Percentiles rank a stretch among this genome's conserved stretches.
phyloP scores from a whole-genome alignment of 495 filamentous ascomycete species.

The Aspergillus coremiiformis region DNA sequence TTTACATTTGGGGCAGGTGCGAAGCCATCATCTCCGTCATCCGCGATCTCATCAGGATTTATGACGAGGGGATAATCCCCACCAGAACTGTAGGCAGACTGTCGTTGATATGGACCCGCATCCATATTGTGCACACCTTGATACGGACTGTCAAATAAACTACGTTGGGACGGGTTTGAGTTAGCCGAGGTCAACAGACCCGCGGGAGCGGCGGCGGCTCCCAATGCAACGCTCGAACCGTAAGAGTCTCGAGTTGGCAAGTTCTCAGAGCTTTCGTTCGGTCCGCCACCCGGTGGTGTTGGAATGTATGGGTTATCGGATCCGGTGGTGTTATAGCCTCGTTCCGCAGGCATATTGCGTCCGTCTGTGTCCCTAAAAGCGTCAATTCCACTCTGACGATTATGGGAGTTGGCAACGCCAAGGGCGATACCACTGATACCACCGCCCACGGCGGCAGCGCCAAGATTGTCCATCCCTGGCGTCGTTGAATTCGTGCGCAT shows the following conservation, averaged over 20 bases:
- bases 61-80: conserved; percentile 46
- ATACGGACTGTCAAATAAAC: conserved; percentile 30
- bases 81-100: conserved; percentile 50
- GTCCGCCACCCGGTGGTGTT: conserved; percentile 17
- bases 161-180: conserved; percentile 21
- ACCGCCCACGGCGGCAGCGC: conserved; percentile 62
- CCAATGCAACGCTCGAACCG: conserved; percentile 32
- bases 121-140: conserved; percentile 27
- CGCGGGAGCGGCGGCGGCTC: conserved; percentile 29
- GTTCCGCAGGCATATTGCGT: conserved; percentile 37
- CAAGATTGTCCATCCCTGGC: conserved; percentile 69
- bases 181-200: conserved; percentile 30
- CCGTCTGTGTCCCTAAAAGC: conserved; percentile 50
- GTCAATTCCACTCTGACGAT: conserved; percentile 64
- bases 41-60: conserved; percentile 71
- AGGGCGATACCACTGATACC: conserved; percentile 71
- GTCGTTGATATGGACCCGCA: conserved; percentile 52
- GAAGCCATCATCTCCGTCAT: conserved; percentile 81
- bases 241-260: conserved; percentile 30
- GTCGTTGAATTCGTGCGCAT: conserved; percentile 48
- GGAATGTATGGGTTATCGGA: conserved; percentile 42
- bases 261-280: conserved; percentile 20
- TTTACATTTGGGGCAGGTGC: conserved; percentile 35
- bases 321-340: conserved; percentile 35
- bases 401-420: conserved; percentile 64